phyloP scores from a whole-genome alignment of 805 yeast species.

The Kuraishia piskuri region DNA sequence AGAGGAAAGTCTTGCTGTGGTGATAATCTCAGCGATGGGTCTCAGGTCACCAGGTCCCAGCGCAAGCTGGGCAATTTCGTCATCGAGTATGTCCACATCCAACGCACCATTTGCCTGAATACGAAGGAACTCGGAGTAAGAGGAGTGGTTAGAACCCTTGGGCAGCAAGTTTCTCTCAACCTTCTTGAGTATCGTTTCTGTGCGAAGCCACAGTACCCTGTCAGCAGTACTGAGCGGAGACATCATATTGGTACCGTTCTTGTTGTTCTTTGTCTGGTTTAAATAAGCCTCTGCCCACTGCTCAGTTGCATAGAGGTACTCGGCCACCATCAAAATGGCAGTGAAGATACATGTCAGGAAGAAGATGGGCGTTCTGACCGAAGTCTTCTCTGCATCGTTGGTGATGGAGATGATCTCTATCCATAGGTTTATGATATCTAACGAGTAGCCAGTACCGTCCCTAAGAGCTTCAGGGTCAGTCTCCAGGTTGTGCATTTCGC shows the following conservation, averaged over 20 bases:
- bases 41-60: slow-evolving; percentile 35
- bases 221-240: slow-evolving; percentile 29
- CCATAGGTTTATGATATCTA: slow-evolving; percentile 62
- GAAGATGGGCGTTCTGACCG: slow-evolving; percentile 68
- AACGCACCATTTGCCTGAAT: slow-evolving; percentile 52
- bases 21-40: slow-evolving; percentile 37
- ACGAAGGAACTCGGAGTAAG: slow-evolving; percentile 51
- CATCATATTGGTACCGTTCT: slow-evolving; percentile 8
- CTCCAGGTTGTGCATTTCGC: slow-evolving; percentile 34
- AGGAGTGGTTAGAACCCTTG: slow-evolving; percentile 37
- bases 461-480: slow-evolving; percentile 55
- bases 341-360: slow-evolving; percentile 65
- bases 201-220: slow-evolving; percentile 55
- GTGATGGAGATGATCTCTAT: slow-evolving; percentile 58
- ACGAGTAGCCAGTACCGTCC: slow-evolving; percentile 50
- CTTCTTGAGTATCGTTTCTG: slow-evolving; percentile 49
- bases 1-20: slow-evolving; percentile 40
- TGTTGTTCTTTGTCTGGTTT: background rate
- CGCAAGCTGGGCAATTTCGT: slow-evolving; percentile 39
- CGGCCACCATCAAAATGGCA: slow-evolving; percentile 53
- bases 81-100: slow-evolving; percentile 40
- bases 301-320: slow-evolving; percentile 51
- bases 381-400: slow-evolving; percentile 56
- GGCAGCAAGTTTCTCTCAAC: slow-evolving; percentile 53
- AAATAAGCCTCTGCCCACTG: slow-evolving; percentile 33